A percentile compares a stretch with the other conserved stretches of the same genome.
Conservation (phyloP, 176 grass and related monocot genomes). For the Hsuehochloa calcarea region DNA sequence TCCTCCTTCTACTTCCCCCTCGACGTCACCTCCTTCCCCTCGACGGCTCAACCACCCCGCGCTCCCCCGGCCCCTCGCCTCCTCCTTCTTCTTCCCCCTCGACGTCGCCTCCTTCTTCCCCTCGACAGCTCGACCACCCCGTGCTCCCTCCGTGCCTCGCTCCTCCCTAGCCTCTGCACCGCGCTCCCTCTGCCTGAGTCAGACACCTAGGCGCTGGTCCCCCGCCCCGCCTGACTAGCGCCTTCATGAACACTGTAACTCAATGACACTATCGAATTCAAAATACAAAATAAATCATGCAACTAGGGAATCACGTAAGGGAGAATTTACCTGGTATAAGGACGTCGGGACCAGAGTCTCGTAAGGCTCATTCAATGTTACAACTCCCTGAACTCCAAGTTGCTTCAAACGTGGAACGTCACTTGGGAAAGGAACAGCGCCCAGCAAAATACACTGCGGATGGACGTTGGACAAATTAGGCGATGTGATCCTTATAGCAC, state of each 20-base stretch:
- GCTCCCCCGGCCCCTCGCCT: too few relatives aligned
- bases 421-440: slow-evolving; percentile 92
- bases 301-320: not conserved
- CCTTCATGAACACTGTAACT: not conserved
- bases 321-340: slow-evolving; percentile 70
- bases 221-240: too few relatives aligned
- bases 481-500: not conserved
- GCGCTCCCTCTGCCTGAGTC: too few relatives aligned
- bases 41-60: too few relatives aligned
- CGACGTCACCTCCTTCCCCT: too few relatives aligned
- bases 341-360: slow-evolving; percentile 84
- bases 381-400: slow-evolving; percentile 81
- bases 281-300: slow-evolving; percentile 6
- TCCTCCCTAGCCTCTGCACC: too few relatives aligned
- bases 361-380: slow-evolving; percentile 90
- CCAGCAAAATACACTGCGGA: slow-evolving; percentile 71
- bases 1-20: too few relatives aligned
- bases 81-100: too few relatives aligned
- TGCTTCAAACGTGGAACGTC: slow-evolving; percentile 74
- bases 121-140: too few relatives aligned
- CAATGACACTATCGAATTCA: not conserved
- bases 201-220: too few relatives aligned
- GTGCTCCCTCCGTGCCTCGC: too few relatives aligned
- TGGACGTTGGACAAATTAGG: slow-evolving; percentile 14
- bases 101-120: too few relatives aligned